Percentiles rank a stretch among this genome's conserved stretches.
Evolutionary conservation across 2,329 filamentous ascomycete genomes (phyloP).

Genomic region (Colletotrichum sublineola): DNA sequence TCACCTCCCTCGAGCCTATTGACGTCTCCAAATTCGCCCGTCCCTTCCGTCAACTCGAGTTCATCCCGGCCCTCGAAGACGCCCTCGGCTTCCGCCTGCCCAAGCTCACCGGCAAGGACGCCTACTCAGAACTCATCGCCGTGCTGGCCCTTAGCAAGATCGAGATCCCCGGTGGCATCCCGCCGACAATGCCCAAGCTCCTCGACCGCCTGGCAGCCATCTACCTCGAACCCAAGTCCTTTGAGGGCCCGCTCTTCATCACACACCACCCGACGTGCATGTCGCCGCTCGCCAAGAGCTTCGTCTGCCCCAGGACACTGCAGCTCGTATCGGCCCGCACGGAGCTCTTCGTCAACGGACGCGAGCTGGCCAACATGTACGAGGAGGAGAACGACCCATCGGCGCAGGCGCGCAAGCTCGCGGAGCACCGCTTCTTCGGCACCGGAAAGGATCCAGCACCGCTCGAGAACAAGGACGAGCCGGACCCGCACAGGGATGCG

Average conservation of each 20-base stretch:
- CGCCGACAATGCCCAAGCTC: constrained; percentile 72
- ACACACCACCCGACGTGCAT: constrained; percentile 91
- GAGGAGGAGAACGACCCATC: constrained; percentile 97
- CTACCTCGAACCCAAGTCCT: constrained; percentile 84
- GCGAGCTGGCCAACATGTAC: constrained; percentile 95
- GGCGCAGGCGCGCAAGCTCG: constrained; percentile 87
- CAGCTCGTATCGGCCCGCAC: constrained; percentile 85
- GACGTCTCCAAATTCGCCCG: constrained; percentile 62
- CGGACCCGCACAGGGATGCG: constrained; percentile 56
- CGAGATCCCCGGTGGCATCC: constrained; percentile 73
- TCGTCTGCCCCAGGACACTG: constrained; percentile 73
- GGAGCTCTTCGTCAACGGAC: constrained; percentile 84
- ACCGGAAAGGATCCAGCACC: constrained; percentile 47
- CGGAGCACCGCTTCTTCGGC: constrained; percentile 61
- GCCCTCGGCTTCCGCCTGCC: constrained; percentile 76
- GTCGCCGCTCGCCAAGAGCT: constrained; percentile 92
- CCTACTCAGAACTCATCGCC: constrained; percentile 69
- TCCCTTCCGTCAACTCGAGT: constrained; percentile 79
- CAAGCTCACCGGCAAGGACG: constrained; percentile 67
- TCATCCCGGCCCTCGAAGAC: constrained; percentile 82
- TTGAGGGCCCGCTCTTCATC: constrained; percentile 81
- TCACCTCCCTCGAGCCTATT: constrained; percentile 62
- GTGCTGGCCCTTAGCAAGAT: constrained; percentile 69
- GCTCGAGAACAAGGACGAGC: constrained; percentile 45
- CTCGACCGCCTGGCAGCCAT: constrained; percentile 83